Evolutionary conservation across 1,284 basidiomycete species (phyloP), one percentile per base, ranked within the genome.

Genomic region (Rhodofomes roseus): DNA sequence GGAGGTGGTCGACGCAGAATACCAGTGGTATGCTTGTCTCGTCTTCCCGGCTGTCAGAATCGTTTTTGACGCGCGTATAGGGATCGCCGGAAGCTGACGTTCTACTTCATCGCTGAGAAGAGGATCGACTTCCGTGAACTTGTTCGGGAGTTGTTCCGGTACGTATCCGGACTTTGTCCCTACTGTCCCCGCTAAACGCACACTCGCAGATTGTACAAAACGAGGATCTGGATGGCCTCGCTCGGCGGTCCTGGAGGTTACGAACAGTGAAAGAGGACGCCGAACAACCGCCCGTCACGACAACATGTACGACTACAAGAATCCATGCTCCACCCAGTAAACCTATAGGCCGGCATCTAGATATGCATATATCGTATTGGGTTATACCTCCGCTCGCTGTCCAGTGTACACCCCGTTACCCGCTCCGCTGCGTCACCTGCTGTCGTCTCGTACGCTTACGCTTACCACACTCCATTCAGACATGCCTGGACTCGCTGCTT

Each of bases 1-100:
- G 96, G 93, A 96, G 75, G 95, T 99, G 60, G 89, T 97, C 59
- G 95, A 97, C 72, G 96, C 95, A 34, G 96, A 98, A 77, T 98
- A 96, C 79, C 96, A 99, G 74, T 98, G 93, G 93, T 93, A 60
- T 43, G 87, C 12, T 18, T 78, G 22, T 2, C n/a, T 22, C n/a
- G n/a, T 9, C 20, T 25, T 41, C 1, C 12, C 41, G 8, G 2
- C 4, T 48, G n/a, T 36, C 34, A 1, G 14, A 60, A 39, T 4
- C 4, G 31, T 22, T 53, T 58, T 41, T 50, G 55, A 31, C 16
- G 23, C 41, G 27, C 20, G 9, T 59, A 1, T 65, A 94, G 92
- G 92, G 95, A 98, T 76, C 89, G 96, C 54, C 91, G 95, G 74
- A 98, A 98, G 78, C 77, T 99, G 63, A 98, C 96, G 0, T 98